A percentile compares a stretch with the other conserved stretches of the same genome.
Conservation (phyloP, 805 yeast species). For the Lipomyces yamanashiensis region DNA sequence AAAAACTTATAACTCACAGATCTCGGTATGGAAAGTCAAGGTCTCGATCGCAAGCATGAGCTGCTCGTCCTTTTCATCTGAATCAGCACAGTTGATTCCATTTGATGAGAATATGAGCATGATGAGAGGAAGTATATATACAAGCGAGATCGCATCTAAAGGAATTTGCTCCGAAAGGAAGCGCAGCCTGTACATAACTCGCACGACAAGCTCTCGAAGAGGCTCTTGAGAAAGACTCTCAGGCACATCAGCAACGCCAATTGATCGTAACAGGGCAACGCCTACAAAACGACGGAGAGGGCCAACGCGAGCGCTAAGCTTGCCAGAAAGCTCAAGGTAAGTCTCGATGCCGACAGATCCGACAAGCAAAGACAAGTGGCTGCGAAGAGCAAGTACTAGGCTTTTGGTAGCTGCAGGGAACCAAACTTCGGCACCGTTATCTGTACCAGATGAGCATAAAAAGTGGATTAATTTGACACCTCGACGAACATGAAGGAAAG, state of each 20-base stretch:
- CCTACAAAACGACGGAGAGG: slow-evolving; percentile 62
- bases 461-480: slow-evolving; percentile 59
- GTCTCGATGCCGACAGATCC: slow-evolving; percentile 54
- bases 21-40: slow-evolving; percentile 54
- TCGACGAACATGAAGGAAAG: slow-evolving; percentile 51
- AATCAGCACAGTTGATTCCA: slow-evolving; percentile 50
- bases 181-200: slow-evolving; percentile 76
- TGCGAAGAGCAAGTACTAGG: slow-evolving; percentile 53
- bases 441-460: slow-evolving; percentile 58
- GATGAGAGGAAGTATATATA: slow-evolving; percentile 76
- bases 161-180: slow-evolving; percentile 73
- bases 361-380: slow-evolving; percentile 47
- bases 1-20: slow-evolving; percentile 47
- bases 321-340: slow-evolving; percentile 60
- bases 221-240: slow-evolving; percentile 57
- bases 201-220: slow-evolving; percentile 58
- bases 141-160: slow-evolving; percentile 68
- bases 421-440: slow-evolving; percentile 74
- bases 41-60: slow-evolving; percentile 55
- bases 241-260: slow-evolving; percentile 47
- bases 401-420: slow-evolving; percentile 64
- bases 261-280: slow-evolving; percentile 67
- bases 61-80: slow-evolving; percentile 91
- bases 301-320: slow-evolving; percentile 58
- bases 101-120: slow-evolving; percentile 71